Conservation (phyloP, 2,329 filamentous ascomycete genomes). For the Elsinoe perseae region DNA sequence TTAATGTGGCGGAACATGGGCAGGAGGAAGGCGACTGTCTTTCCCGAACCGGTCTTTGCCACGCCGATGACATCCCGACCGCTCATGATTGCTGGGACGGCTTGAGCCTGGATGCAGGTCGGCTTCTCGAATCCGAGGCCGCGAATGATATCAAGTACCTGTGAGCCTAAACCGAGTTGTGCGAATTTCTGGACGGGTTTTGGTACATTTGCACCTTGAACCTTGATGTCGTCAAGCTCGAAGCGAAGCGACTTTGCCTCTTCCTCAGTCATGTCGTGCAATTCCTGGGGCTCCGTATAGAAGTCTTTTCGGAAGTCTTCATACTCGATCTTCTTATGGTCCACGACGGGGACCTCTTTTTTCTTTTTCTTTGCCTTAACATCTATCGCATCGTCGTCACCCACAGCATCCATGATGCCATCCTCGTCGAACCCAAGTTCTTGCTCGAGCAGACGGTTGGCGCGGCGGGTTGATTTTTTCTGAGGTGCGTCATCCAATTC, state of each 20-base stretch:
- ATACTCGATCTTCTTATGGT: constrained; percentile 81
- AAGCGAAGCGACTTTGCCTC: constrained; percentile 74
- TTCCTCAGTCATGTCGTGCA: constrained; percentile 73
- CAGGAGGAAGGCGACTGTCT: constrained; percentile 89
- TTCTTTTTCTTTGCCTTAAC: constrained; percentile 61
- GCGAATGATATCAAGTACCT: constrained; percentile 77
- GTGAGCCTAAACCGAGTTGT: constrained; percentile 81
- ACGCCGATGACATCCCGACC: constrained; percentile 93
- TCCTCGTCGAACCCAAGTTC: constrained; percentile 83
- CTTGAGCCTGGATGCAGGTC: constrained; percentile 91
- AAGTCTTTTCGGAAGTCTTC: constrained; percentile 87
- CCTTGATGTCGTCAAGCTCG: constrained; percentile 92
- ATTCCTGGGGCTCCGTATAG: constrained; percentile 81
- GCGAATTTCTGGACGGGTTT: constrained; percentile 96
- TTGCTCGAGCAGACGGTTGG: constrained; percentile 49
- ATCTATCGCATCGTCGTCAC: constrained; percentile 57
- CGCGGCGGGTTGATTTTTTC: constrained; percentile 32
- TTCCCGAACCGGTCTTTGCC: constrained; percentile 94
- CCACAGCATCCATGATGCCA: constrained; percentile 54
- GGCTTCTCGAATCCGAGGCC: constrained; percentile 77
- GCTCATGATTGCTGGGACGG: constrained; percentile 90
- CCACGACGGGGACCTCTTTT: constrained; percentile 82
- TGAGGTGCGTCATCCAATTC: constrained; percentile 44
- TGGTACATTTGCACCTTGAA: constrained; percentile 77
- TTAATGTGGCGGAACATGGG: constrained; percentile 98